Evolutionary conservation across 2,329 filamentous ascomycete genomes (phyloP), one percentile per base, ranked within the genome.

Genomic region (Pestalotiopsis sp.): DNA sequence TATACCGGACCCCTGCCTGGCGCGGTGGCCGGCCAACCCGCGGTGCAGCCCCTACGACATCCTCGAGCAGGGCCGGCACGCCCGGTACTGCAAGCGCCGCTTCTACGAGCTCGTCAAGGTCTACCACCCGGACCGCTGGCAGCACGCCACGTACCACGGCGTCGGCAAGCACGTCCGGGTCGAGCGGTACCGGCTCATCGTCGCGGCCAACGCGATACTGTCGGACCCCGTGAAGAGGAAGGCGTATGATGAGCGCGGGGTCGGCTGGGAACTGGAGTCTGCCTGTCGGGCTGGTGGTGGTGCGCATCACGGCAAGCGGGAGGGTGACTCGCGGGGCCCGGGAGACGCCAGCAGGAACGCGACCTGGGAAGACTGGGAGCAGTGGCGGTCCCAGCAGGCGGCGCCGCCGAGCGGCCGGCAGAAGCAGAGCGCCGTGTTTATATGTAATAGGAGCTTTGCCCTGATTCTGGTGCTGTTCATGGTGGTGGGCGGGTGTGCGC

Each of bases 121-220:
- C 14, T 68, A 68, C n/a, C 66, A 68, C 41, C 66, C 66, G 7
- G 66, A 68, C n/a, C 66, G 66, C 14, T 68, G 66, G 66, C 14
- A 31, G 6, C 66, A 68, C n/a, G 31, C 31, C 41, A 58, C 41
- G 0, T 64, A 68, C 25, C 66, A 64, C 14, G 59, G 45, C 25
- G 27, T 64, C n/a, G 4, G 58, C 41, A 63, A 64, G 41, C 78
- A 86, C 58, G 82, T 86, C 36, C 86, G 87, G 67, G 80, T 36
- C 14, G 23, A 61, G 12, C 58, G 58, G 14, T 61, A 61, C 25
- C 9, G 45, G 17, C 45, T 52, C 45, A n/a, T n/a, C 11, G 45
- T 52, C 17, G 14, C 45, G 4, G 45, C 45, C 17, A 52, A 52
- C 3, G 17, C 14, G 17, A 52, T 52, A 2, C 11, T 52, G 17